A percentile compares a stretch with the other conserved stretches of the same genome.
phyloP scores from a whole-genome alignment of 441 rosid genomes.

The Populus hybrid region DNA sequence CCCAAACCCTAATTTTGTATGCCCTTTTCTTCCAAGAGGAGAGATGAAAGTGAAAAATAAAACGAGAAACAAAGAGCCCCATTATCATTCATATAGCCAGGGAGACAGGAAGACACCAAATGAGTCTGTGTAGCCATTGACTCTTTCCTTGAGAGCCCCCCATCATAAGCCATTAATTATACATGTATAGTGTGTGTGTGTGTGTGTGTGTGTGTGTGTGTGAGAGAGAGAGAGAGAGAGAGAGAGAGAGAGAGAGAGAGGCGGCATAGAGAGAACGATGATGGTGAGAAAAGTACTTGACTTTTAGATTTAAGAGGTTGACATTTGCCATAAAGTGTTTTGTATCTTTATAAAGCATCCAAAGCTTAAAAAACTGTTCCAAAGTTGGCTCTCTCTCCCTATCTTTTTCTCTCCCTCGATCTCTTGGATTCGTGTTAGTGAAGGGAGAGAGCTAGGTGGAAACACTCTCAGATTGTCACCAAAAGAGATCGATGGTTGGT shows the following conservation, averaged over 20 bases:
- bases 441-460: constrained; percentile 40
- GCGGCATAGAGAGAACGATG: background rate
- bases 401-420: background rate
- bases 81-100: constrained; percentile 9
- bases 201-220: background rate
- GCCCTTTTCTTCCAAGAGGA: background rate
- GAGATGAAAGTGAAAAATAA: constrained; percentile 9
- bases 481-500: constrained; percentile 21
- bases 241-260: background rate
- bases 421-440: constrained; percentile 35
- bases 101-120: constrained; percentile 49
- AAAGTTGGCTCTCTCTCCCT: constrained; percentile 3
- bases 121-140: constrained; percentile 42
- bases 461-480: constrained; percentile 35
- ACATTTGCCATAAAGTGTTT: constrained; percentile 35
- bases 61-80: background rate
- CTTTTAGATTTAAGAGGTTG: constrained; percentile 43
- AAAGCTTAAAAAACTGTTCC: constrained; percentile 6
- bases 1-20: constrained; percentile 8
- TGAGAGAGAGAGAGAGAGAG: too few species aligned
- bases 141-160: constrained; percentile 22
- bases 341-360: too few species aligned
- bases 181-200: constrained; percentile 1
- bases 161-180: constrained; percentile 36
- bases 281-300: constrained; percentile 38